Percentiles rank a stretch among this genome's conserved stretches.
Conservation (phyloP, 164 flowering plant genomes). For the Aristolochia contorta region DNA sequence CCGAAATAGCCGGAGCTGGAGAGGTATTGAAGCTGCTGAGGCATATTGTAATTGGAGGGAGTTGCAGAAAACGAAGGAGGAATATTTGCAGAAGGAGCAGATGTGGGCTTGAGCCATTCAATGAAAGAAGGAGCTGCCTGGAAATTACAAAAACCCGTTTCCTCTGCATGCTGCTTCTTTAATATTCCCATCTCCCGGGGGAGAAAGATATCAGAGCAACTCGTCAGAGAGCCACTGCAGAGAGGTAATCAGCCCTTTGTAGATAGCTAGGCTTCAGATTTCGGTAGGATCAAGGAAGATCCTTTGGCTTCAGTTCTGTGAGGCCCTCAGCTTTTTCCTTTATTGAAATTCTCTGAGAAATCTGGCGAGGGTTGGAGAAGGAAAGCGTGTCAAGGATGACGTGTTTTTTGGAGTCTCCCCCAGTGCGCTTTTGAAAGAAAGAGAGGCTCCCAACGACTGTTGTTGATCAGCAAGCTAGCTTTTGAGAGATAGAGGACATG, state of each 20-base stretch:
- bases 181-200: constrained; percentile 25
- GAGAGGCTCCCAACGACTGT: too few relatives aligned
- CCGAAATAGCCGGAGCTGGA: constrained; percentile 8
- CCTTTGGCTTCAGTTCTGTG: constrained; percentile 21
- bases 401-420: too few relatives aligned
- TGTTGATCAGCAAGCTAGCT: too few relatives aligned
- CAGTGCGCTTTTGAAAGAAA: too few relatives aligned
- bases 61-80: constrained; percentile 10
- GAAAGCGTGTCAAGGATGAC: too few relatives aligned
- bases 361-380: too few relatives aligned
- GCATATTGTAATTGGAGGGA: constrained; percentile 3
- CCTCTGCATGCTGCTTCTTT: constrained; percentile 26
- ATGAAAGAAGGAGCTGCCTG: constrained; percentile 52
- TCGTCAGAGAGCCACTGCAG: constrained; percentile 18
- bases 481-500: too few relatives aligned
- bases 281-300: constrained; percentile 22
- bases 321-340: background rate
- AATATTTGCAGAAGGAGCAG: constrained; percentile 19
- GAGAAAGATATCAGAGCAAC: background rate
- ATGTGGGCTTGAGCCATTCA: constrained; percentile 72
- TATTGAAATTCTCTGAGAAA: too few relatives aligned
- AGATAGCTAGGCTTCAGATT: constrained; percentile 27
- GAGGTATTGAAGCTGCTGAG: constrained; percentile 5
- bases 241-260: constrained; percentile 11
- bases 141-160: constrained; percentile 20